Percentiles rank a stretch among this genome's conserved stretches.
Conservation (phyloP, 2,329 filamentous ascomycete genomes). For the Ophioceras dolichostomum region DNA sequence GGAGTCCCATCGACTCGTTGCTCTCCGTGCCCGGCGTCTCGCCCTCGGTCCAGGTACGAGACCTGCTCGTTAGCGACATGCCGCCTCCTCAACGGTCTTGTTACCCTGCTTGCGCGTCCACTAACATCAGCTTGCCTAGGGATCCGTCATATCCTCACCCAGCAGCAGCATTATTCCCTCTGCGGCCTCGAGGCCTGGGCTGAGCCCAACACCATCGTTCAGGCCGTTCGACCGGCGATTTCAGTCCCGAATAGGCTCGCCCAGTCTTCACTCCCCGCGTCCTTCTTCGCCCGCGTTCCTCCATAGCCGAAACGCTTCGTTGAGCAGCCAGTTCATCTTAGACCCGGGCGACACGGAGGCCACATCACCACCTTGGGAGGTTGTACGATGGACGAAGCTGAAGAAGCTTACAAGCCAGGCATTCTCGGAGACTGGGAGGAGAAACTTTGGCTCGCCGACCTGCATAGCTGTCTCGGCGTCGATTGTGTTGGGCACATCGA, state of each 20-base stretch:
- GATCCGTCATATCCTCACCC: conserved; percentile 51
- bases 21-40: conserved; percentile 72
- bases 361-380: conserved; percentile 81
- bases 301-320: conserved; percentile 71
- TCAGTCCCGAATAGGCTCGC: conserved; percentile 67
- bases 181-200: conserved; percentile 51
- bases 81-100: too few relatives aligned
- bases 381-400: conserved; percentile 89
- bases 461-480: conserved; percentile 79
- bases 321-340: conserved; percentile 55
- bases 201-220: conserved; percentile 71
- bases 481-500: conserved; percentile 85
- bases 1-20: conserved; percentile 57
- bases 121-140: too few relatives aligned
- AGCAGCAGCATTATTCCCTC: conserved; percentile 63
- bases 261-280: conserved; percentile 48
- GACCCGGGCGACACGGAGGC: conserved; percentile 55
- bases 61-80: too few relatives aligned
- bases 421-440: conserved; percentile 84
- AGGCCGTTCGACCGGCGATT: conserved; percentile 92
- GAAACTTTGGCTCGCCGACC: conserved; percentile 85
- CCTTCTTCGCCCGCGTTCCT: conserved; percentile 68
- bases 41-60: conserved; percentile 63
- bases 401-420: conserved; percentile 80
- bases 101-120: too few relatives aligned